Evolutionary conservation across 441 rosid species (phyloP), one percentile per base, ranked within the genome.

Genomic region (Croton laevigatus): DNA sequence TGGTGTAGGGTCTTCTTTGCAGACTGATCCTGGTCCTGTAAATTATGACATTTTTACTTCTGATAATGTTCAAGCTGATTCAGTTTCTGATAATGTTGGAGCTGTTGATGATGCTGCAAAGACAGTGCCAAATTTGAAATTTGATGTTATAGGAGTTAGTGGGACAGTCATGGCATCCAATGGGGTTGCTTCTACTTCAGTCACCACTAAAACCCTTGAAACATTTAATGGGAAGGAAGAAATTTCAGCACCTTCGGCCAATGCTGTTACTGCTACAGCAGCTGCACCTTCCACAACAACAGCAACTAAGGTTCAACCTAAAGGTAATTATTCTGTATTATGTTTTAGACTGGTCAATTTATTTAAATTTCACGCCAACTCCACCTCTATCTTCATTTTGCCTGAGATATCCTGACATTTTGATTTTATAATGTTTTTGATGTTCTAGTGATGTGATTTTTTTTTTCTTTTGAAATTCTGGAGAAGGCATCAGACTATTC

Each of bases 291-390:
- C 75, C 49, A 68, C 87, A 54, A 74, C 85, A 66, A 67, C 80
- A 37, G 72, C 75, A 71, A 70, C 83, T 37, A 94, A 89, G 77
- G 81, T 71, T 75, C 90, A 89, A 75, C 71, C 97, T 12, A 94
- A 89, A 89, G 99, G 98, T 91, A 80, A 65, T 70, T 71, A 58
- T 53, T 70, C 40, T 46, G 17, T 13, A 34, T 16, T 27, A 53
- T 9, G 38, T 14, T n/a, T 16, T 10, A 32, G 12, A 69, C 59
- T 11, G 11, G 8, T 32, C 9, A 58, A 32, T n/a, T 23, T 23
- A 10, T 11, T 58, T 38, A 58, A 12, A 14, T 58, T 5, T 44
- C 19, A 34, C 52, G 4, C 27, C 9, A 16, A 48, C 17, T 17
- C 58, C 16, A 34, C 36, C 19, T 59, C n/a, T 46, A 44, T 23